phyloP scores from a whole-genome alignment of 257 asterid species.

The Solanum chaucha region DNA sequence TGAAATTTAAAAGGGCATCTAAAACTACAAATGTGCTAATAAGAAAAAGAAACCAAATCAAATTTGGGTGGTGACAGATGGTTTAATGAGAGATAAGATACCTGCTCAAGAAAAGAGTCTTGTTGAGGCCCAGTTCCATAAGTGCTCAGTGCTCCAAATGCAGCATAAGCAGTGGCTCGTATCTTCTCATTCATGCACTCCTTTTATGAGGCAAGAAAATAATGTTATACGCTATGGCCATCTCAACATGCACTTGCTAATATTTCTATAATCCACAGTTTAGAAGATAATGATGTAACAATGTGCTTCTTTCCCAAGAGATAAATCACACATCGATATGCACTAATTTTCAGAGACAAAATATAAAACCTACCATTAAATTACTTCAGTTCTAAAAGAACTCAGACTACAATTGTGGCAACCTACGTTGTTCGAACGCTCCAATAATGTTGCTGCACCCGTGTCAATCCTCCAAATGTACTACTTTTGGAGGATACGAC shows the following conservation, averaged over 20 bases:
- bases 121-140: slow-evolving; percentile 57
- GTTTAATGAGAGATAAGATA: neutral
- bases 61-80: neutral
- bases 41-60: neutral
- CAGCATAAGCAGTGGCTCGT: slow-evolving; percentile 90
- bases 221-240: neutral
- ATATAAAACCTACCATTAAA: neutral
- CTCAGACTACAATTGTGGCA: neutral
- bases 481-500: neutral
- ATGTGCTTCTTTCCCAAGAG: neutral
- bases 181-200: slow-evolving; percentile 63
- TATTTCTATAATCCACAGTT: neutral
- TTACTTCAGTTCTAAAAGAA: neutral
- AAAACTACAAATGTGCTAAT: neutral
- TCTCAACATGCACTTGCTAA: neutral
- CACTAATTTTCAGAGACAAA: neutral
- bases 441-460: neutral
- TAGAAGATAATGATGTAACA: neutral
- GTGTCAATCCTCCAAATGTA: neutral
- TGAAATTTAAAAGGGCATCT: neutral
- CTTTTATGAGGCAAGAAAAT: slow-evolving; percentile 29
- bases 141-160: slow-evolving; percentile 85
- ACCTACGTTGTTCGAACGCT: neutral
- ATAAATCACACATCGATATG: neutral
- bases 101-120: slow-evolving; percentile 94